phyloP scores from a whole-genome alignment of 2,329 filamentous ascomycete species.

The Sporothrix humicola region DNA sequence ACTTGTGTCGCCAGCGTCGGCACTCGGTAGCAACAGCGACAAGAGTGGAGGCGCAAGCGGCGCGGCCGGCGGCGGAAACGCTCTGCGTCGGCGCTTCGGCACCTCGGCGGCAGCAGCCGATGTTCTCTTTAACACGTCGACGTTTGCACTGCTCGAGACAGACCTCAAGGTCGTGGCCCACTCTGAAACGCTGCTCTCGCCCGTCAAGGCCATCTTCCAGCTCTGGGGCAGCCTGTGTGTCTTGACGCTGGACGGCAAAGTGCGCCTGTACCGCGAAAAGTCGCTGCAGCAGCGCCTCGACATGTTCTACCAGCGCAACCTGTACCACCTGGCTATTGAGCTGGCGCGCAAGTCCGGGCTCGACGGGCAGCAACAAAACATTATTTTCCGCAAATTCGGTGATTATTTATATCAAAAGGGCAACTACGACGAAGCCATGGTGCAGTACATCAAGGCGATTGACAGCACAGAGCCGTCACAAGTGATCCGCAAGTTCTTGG shows the following conservation, averaged over 20 bases:
- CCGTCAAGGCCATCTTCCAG: slow-evolving; percentile 78
- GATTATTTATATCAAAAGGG: slow-evolving; percentile 94
- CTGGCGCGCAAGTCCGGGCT: slow-evolving; percentile 88
- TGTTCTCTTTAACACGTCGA: slow-evolving; percentile 82
- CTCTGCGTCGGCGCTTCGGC: slow-evolving; percentile 74
- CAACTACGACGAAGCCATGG: slow-evolving; percentile 98
- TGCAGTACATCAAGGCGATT: slow-evolving; percentile 94
- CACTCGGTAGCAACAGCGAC: slow-evolving; percentile 43
- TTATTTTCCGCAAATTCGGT: slow-evolving; percentile 91
- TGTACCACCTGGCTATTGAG: slow-evolving; percentile 90
- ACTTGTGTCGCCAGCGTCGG: slow-evolving; percentile 75
- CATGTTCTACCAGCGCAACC: slow-evolving; percentile 89
- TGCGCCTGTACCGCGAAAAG: slow-evolving; percentile 90
- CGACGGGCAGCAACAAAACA: slow-evolving; percentile 79
- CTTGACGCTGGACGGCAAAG: slow-evolving; percentile 90
- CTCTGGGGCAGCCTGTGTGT: slow-evolving; percentile 93
- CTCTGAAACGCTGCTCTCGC: slow-evolving; percentile 80
- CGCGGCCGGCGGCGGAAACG: slow-evolving; percentile 48
- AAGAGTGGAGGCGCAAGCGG: slow-evolving; percentile 1
- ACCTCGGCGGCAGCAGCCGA: slow-evolving; percentile 72
- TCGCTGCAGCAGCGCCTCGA: slow-evolving; percentile 88
- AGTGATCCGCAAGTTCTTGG: slow-evolving; percentile 93
- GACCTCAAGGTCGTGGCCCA: slow-evolving; percentile 89
- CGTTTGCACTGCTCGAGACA: slow-evolving; percentile 89
- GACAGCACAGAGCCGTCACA: slow-evolving; percentile 96